phyloP scores from a whole-genome alignment of 345 rosid genomes.

The Aurinia saxatilis region DNA sequence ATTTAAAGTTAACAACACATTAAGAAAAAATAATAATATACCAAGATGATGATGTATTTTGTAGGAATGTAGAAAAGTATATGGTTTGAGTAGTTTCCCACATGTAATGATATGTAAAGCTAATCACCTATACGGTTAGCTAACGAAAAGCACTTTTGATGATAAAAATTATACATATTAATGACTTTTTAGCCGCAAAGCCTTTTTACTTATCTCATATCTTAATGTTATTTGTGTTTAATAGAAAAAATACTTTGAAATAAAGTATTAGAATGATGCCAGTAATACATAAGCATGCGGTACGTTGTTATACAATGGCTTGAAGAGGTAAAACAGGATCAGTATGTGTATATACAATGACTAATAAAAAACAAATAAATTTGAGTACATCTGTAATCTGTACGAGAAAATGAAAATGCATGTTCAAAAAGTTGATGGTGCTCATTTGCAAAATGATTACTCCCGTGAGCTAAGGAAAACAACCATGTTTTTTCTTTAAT shows the following conservation, averaged over 20 bases:
- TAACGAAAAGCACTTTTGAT: conserved; percentile 22
- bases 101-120: conserved; percentile 20
- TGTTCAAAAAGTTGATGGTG: not conserved
- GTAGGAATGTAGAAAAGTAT: not conserved
- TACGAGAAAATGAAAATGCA: not conserved
- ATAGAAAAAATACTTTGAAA: not conserved
- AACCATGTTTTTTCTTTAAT: not conserved
- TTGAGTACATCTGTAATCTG: not conserved
- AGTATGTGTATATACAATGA: not conserved
- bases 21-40: not conserved
- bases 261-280: conserved; percentile 1
- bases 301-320: not conserved
- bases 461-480: conserved; percentile 4
- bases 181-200: conserved; percentile 11
- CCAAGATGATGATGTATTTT: not conserved
- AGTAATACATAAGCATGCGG: conserved; percentile 13
- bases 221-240: not conserved
- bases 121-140: conserved; percentile 19
- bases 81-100: not conserved
- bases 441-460: conserved; percentile 16
- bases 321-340: too few relatives aligned
- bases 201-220: conserved; percentile 1
- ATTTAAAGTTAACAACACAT: not conserved
- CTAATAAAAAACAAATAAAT: too few relatives aligned
- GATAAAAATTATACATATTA: not conserved